A percentile compares a stretch with the other conserved stretches of the same genome.
Evolutionary conservation across 768 basidiomycete species (phyloP).

Genomic region (Leccinum barrowsii): DNA sequence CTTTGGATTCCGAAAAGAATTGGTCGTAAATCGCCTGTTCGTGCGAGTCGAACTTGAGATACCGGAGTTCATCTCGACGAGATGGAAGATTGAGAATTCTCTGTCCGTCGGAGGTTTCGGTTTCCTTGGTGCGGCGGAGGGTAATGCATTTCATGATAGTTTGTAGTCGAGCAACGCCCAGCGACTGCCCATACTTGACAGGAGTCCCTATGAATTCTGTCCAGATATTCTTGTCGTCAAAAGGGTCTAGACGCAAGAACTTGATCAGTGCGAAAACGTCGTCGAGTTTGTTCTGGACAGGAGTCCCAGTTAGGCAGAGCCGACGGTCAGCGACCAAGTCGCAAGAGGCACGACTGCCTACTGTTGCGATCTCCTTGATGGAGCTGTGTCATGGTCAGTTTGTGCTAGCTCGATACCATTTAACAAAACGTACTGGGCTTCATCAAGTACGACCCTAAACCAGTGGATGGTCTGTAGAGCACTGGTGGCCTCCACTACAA

Average conservation of each 20-base stretch:
- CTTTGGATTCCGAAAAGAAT: slow-evolving; percentile 87
- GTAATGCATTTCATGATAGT: slow-evolving; percentile 97
- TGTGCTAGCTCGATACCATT: neutral
- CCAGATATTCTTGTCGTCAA: slow-evolving; percentile 93
- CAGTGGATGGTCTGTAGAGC: slow-evolving; percentile 92
- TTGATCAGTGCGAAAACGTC: slow-evolving; percentile 97
- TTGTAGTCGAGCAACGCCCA: slow-evolving; percentile 91
- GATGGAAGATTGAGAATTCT: slow-evolving; percentile 86
- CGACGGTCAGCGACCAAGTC: slow-evolving; percentile 92
- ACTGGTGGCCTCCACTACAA: slow-evolving; percentile 55
- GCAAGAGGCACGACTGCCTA: slow-evolving; percentile 92
- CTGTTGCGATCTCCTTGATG: slow-evolving; percentile 94
- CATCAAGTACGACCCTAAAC: slow-evolving; percentile 92
- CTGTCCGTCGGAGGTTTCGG: slow-evolving; percentile 74
- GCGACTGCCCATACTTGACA: slow-evolving; percentile 84
- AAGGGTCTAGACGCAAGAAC: slow-evolving; percentile 86
- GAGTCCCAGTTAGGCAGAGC: slow-evolving; percentile 94
- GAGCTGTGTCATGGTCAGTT: slow-evolving; percentile 49
- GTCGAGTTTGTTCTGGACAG: slow-evolving; percentile 98
- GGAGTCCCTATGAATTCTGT: slow-evolving; percentile 90
- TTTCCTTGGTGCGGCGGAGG: slow-evolving; percentile 93
- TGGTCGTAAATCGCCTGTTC: slow-evolving; percentile 86
- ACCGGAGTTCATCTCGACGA: slow-evolving; percentile 83
- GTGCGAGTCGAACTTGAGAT: slow-evolving; percentile 76
- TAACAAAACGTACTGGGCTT: slow-evolving; percentile 79